Conservation (phyloP, 1,139 yeast genomes). For the Suhomyces coccinellae region DNA sequence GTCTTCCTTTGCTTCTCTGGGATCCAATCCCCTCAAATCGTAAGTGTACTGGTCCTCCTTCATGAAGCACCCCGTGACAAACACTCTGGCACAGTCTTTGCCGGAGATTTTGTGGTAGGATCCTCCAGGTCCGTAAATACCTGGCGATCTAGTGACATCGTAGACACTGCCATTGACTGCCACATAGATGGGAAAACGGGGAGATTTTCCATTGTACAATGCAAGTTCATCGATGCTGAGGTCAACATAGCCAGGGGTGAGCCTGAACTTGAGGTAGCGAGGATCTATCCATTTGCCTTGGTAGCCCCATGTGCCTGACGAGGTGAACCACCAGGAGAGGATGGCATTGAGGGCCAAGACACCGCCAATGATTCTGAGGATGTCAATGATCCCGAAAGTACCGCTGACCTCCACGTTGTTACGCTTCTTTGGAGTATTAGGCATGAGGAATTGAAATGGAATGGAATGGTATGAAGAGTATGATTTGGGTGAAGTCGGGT, state of each 20-base stretch:
- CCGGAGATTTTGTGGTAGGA: slow-evolving; percentile 65
- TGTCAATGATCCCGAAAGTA: slow-evolving; percentile 35
- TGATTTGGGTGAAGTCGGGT: too few species aligned
- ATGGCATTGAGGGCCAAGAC: slow-evolving; percentile 47
- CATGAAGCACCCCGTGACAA: slow-evolving; percentile 72
- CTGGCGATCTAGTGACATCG: slow-evolving; percentile 61
- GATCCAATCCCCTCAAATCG: slow-evolving; percentile 64
- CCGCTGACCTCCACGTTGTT: neutral
- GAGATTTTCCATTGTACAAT: slow-evolving; percentile 53
- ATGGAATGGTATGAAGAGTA: too few species aligned
- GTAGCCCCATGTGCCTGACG: slow-evolving; percentile 54
- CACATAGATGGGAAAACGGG: slow-evolving; percentile 56
- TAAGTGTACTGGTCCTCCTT: slow-evolving; percentile 59
- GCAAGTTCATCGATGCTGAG: slow-evolving; percentile 52
- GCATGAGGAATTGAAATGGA: too few species aligned
- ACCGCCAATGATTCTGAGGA: slow-evolving; percentile 49
- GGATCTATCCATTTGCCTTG: slow-evolving; percentile 53
- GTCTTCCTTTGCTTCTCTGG: slow-evolving; percentile 31
- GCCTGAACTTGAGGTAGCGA: slow-evolving; percentile 35
- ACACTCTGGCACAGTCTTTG: slow-evolving; percentile 70
- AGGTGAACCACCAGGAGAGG: slow-evolving; percentile 53
- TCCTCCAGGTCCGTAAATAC: slow-evolving; percentile 66
- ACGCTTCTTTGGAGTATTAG: neutral
- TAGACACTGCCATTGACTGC: slow-evolving; percentile 68
- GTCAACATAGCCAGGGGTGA: slow-evolving; percentile 23